These are phyloP conservation scores for Incumbomyces delicatus DNA, from an alignment of 2,329 filamentous ascomycete genomes.

Conservation along the genomic window DNA sequence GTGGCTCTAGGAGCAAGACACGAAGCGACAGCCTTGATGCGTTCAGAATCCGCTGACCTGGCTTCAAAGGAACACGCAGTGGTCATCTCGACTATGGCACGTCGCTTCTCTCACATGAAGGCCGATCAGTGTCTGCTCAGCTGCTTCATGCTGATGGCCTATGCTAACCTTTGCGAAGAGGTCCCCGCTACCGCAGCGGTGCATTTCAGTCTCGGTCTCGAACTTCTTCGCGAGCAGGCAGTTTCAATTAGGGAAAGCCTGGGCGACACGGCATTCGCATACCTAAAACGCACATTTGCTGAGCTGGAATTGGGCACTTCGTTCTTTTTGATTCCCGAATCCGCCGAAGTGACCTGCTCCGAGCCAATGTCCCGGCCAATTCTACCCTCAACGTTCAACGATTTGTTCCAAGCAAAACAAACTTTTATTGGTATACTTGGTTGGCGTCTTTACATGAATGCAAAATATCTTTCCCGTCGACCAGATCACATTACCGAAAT, in stretches of 20 bases:
- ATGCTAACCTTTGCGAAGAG: constrained; percentile 4
- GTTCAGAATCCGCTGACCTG: background rate
- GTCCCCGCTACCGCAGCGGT: background rate
- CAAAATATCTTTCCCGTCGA: background rate
- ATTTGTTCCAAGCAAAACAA: background rate
- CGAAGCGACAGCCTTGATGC: background rate
- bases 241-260: background rate
- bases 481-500: background rate
- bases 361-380: background rate
- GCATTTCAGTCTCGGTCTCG: background rate
- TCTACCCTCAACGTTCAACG: background rate
- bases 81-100: background rate
- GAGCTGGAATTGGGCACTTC: background rate
- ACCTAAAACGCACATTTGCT: background rate
- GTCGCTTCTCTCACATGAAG: background rate
- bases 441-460: background rate
- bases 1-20: constrained; percentile 1
- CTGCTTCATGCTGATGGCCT: background rate
- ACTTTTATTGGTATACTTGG: background rate
- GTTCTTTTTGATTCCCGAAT: background rate
- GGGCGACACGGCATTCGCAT: background rate
- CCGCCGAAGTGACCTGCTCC: background rate
- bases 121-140: background rate
- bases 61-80: background rate
- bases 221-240: background rate